A percentile compares a stretch with the other conserved stretches of the same genome.
Conservation (phyloP, 768 basidiomycete genomes). For the Podaxis pistillaris region DNA sequence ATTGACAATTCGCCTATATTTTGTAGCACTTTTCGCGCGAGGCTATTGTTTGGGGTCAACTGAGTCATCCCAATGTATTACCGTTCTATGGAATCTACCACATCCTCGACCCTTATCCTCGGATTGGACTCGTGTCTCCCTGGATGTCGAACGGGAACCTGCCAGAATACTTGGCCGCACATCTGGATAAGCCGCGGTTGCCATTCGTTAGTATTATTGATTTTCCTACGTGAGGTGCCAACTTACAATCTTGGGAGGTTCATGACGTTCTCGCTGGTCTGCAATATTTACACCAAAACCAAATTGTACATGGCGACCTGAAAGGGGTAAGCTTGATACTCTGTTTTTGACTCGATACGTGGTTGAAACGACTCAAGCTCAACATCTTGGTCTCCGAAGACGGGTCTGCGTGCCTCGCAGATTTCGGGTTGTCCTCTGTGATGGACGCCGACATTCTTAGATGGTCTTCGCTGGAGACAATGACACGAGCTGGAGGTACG, state of each 20-base stretch:
- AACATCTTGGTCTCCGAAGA: not conserved
- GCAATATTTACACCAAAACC: conserved; percentile 16
- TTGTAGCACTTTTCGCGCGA: conserved; percentile 11
- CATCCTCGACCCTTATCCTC: not conserved
- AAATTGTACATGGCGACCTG: conserved; percentile 20
- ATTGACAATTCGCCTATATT: not conserved
- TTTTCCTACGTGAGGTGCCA: too few species aligned
- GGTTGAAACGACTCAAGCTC: not conserved
- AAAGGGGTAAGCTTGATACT: conserved; percentile 17
- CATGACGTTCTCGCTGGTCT: conserved; percentile 17
- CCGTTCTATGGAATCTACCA: conserved; percentile 18
- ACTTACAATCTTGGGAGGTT: not conserved
- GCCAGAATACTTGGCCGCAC: conserved; percentile 5
- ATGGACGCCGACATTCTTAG: not conserved
- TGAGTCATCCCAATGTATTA: conserved; percentile 11
- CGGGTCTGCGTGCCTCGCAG: conserved; percentile 1
- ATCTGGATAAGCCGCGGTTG: not conserved
- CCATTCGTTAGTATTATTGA: conserved; percentile 1
- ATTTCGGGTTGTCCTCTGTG: conserved; percentile 5
- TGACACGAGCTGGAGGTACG: not conserved
- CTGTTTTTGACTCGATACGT: not conserved
- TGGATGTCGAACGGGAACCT: conserved; percentile 19
- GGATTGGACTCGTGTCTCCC: conserved; percentile 16
- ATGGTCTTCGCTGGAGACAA: conserved; percentile 10
- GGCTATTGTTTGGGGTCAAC: conserved; percentile 17